These are phyloP conservation scores for Penicillium ucsense DNA, from an alignment of 495 filamentous ascomycete genomes.

Conservation along the genomic window DNA sequence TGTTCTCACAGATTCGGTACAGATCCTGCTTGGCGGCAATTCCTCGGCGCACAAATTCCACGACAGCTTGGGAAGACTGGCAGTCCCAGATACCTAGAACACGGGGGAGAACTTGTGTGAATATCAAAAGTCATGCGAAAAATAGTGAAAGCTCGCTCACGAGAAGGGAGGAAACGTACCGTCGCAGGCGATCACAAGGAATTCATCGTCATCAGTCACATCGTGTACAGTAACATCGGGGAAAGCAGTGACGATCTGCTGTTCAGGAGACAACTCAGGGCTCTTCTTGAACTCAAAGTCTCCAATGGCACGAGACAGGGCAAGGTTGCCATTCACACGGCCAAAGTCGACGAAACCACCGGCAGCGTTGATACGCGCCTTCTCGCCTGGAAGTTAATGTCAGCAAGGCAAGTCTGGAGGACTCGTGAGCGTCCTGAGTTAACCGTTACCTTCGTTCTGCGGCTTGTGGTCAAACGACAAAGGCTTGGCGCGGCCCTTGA, in stretches of 20 bases:
- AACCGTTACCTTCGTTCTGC: slow-evolving; percentile 77
- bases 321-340: slow-evolving; percentile 95
- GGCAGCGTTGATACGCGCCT: slow-evolving; percentile 87
- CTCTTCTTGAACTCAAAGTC: slow-evolving; percentile 99
- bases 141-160: too few species aligned
- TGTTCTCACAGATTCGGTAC: slow-evolving; percentile 92
- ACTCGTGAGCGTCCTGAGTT: neutral
- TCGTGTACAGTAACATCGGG: slow-evolving; percentile 90
- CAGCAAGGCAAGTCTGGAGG: slow-evolving; percentile 1
- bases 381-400: slow-evolving; percentile 58
- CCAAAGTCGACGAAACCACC: slow-evolving; percentile 98
- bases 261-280: slow-evolving; percentile 86
- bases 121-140: neutral
- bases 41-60: slow-evolving; percentile 92
- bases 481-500: slow-evolving; percentile 94
- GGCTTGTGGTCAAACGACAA: slow-evolving; percentile 98
- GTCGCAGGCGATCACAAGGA: slow-evolving; percentile 93
- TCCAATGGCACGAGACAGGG: slow-evolving; percentile 93
- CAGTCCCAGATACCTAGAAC: slow-evolving; percentile 93
- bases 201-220: slow-evolving; percentile 87
- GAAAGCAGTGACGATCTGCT: slow-evolving; percentile 95
- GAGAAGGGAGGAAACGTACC: slow-evolving; percentile 45
- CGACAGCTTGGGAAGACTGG: slow-evolving; percentile 91
- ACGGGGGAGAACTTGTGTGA: neutral
- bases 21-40: slow-evolving; percentile 93